Conservation (phyloP, 2,329 filamentous ascomycete genomes). For the Fonsecaea pugnacius region DNA sequence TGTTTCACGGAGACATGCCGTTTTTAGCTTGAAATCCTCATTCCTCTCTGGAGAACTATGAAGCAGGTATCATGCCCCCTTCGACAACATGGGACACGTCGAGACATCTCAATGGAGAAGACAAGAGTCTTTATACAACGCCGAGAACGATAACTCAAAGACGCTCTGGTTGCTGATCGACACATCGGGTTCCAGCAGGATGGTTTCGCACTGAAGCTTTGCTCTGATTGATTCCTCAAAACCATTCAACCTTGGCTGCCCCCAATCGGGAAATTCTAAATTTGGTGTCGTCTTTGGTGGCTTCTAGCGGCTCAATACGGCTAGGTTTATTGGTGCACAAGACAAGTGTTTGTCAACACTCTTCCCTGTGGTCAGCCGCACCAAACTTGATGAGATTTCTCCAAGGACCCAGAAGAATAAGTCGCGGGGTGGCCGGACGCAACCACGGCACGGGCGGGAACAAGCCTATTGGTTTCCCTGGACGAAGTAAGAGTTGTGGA, state of each 20-base stretch:
- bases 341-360: not conserved
- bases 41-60: not conserved
- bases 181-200: too few species aligned
- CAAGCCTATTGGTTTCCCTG: not conserved
- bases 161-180: not conserved
- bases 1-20: not conserved
- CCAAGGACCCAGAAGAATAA: not conserved
- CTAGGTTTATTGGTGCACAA: not conserved
- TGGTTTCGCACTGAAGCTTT: too few species aligned
- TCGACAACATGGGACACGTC: not conserved
- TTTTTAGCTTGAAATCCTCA: not conserved
- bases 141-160: not conserved
- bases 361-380: not conserved
- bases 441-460: not conserved
- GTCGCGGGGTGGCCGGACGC: not conserved
- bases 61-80: not conserved
- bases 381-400: not conserved
- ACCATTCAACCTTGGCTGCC: too few species aligned
- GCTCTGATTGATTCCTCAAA: too few species aligned
- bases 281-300: not conserved
- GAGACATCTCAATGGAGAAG: not conserved
- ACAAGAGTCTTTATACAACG: not conserved
- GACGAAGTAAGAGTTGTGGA: not conserved
- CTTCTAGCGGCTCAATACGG: not conserved
- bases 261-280: not conserved